Evolutionary conservation across 768 basidiomycete species (phyloP), one percentile per base, ranked within the genome.

Genomic region (Trametes cingulata): DNA sequence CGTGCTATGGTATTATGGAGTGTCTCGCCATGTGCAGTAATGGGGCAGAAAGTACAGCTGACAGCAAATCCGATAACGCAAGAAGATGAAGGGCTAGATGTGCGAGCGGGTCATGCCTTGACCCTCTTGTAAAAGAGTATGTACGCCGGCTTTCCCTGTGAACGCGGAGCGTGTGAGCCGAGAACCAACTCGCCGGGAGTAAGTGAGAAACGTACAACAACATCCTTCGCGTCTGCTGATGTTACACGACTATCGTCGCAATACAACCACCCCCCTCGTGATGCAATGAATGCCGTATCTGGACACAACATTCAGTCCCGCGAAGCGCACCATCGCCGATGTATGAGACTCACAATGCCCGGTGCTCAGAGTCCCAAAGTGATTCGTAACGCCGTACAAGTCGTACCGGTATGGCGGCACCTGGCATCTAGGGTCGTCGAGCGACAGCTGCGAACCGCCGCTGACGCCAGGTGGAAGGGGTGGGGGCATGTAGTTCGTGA

Each of bases 201-300:
- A 36, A 51, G 61, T 17, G 52, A 43, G 25, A 58, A 6, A 79
- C 90, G 65, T 68, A 95, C 93, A 52, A 93, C 89, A 6, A 97
- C 90, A 71, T 95, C 88, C 68, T 84, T 89, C 48, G 86, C 77
- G 52, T 92, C 86, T 27, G 85, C 86, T 43, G 80, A 69, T 49
- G 85, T 85, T 60, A 98, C 81, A 67, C 90, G 90, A 68, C 94
- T 95, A 72, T 98, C 96, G 68, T 97, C 95, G 71, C 94, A 95
- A 68, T 92, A 92, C 71, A 88, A 76, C 97, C 97, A 99, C 37
- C 90, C 87, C 35, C 90, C 88, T 53, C 87, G 81, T 15, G 90
- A 93, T 36, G 91, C 84, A 52, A 99, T 86, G 68, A 86, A 95
- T 19, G 97, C 94, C 46, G 96, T 98, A 72, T 98, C 96, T 97